These are phyloP conservation scores for Clarireedia sp. DNA, from an alignment of 2,329 filamentous ascomycete genomes.

Conservation along the genomic window DNA sequence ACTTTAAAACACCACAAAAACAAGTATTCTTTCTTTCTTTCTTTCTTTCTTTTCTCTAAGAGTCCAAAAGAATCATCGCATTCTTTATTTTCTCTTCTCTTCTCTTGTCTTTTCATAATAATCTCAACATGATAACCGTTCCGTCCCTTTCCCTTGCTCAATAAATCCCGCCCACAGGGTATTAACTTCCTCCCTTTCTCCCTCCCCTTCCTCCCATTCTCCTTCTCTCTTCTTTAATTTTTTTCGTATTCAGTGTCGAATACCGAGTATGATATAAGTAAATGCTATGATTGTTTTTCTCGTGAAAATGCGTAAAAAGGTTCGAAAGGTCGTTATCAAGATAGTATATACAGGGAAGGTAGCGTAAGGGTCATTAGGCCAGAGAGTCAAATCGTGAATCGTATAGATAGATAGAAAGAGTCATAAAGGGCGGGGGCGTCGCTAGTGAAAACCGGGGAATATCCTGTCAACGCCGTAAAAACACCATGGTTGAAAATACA, in stretches of 20 bases:
- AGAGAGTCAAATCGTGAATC: slow-evolving; percentile 17
- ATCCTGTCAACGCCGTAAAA: slow-evolving; percentile 22
- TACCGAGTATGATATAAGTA: too few relatives aligned
- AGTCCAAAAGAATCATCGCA: slow-evolving; percentile 3
- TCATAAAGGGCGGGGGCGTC: slow-evolving; percentile 7
- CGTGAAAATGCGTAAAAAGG: slow-evolving; percentile 25
- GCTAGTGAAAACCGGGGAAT: slow-evolving; percentile 15
- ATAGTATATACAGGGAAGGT: slow-evolving; percentile 22
- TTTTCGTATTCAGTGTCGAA: slow-evolving; percentile 4
- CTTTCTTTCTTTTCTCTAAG: not conserved
- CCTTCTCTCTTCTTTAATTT: not conserved
- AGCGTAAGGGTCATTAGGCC: slow-evolving; percentile 12
- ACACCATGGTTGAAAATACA: slow-evolving; percentile 16
- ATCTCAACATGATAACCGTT: slow-evolving; percentile 11
- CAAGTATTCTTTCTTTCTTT: too few relatives aligned
- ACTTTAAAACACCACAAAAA: slow-evolving; percentile 3
- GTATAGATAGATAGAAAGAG: slow-evolving; percentile 1
- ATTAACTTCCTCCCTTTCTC: not conserved
- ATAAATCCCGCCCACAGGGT: not conserved
- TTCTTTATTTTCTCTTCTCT: not conserved
- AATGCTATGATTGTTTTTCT: slow-evolving; percentile 6
- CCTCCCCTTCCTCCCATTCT: not conserved
- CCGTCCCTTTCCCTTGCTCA: not conserved
- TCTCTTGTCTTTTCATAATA: slow-evolving; percentile 7
- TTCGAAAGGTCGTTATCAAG: slow-evolving; percentile 8